These are phyloP conservation scores for Dothiorella sarmentorum DNA, from an alignment of 2,329 filamentous ascomycete genomes.

Conservation along the genomic window DNA sequence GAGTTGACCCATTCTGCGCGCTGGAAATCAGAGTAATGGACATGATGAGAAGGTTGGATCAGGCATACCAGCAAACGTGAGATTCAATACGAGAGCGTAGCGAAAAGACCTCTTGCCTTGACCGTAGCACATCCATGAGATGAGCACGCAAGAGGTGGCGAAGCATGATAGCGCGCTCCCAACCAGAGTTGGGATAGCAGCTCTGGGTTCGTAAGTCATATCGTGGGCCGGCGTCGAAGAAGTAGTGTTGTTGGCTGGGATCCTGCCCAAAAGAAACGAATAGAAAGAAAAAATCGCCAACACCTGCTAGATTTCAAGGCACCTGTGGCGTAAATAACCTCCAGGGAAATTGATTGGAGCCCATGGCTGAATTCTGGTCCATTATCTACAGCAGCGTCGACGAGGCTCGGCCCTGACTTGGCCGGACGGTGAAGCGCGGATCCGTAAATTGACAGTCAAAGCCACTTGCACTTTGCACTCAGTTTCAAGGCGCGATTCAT, in stretches of 20 bases:
- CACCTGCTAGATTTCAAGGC: not conserved
- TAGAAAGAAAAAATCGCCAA: too few relatives aligned
- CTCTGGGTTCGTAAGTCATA: not conserved
- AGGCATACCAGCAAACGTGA: conserved; percentile 25
- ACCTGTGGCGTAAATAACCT: conserved; percentile 10
- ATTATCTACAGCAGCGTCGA: not conserved
- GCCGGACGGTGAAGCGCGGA: not conserved
- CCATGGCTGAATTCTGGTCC: not conserved
- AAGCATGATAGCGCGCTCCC: conserved; percentile 26
- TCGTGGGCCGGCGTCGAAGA: not conserved
- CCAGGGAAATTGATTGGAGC: not conserved
- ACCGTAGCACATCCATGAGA: conserved; percentile 24
- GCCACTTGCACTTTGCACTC: not conserved
- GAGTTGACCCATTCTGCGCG: conserved; percentile 44
- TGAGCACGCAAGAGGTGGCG: conserved; percentile 22
- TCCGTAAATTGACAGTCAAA: not conserved
- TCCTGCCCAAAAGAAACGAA: not conserved
- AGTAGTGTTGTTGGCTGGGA: not conserved
- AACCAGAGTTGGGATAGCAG: conserved; percentile 23
- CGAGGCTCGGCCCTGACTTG: not conserved
- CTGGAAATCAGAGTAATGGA: not conserved
- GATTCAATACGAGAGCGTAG: conserved; percentile 27
- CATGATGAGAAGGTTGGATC: not conserved
- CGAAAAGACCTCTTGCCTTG: conserved; percentile 25
- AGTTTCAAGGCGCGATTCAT: conserved; percentile 13